A percentile compares a stretch with the other conserved stretches of the same genome.
phyloP scores from a whole-genome alignment of 192 early-diverging fungal genomes.

The Coemansia sp. region DNA sequence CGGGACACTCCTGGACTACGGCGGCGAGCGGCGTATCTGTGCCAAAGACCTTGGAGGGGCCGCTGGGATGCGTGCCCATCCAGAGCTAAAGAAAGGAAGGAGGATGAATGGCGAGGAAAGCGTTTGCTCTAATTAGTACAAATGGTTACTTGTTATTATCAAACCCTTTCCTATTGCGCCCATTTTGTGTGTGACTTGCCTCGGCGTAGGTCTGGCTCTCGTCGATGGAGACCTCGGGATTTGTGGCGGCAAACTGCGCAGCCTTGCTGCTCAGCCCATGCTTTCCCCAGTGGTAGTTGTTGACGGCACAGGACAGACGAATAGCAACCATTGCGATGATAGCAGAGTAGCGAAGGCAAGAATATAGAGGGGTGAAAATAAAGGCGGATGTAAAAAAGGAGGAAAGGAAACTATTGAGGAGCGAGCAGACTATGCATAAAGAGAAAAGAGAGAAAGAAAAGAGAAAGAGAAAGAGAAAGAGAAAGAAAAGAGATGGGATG shows the following conservation, averaged over 20 bases:
- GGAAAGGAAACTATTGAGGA: background rate
- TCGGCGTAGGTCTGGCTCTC: slow-evolving; percentile 80
- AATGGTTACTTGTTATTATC: background rate
- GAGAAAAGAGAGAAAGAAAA: background rate
- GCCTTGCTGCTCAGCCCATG: slow-evolving; percentile 76
- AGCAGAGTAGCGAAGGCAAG: too few species aligned
- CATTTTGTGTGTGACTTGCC: slow-evolving; percentile 29
- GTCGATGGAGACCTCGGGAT: slow-evolving; percentile 60
- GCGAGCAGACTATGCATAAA: background rate
- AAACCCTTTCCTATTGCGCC: background rate
- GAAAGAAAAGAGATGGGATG: too few species aligned
- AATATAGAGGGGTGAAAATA: background rate
- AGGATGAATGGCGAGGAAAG: background rate
- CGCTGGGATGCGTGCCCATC: slow-evolving; percentile 98
- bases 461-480: too few species aligned
- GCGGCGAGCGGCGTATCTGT: slow-evolving; percentile 46
- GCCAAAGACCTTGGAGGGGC: slow-evolving; percentile 62
- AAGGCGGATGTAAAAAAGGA: background rate
- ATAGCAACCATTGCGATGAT: slow-evolving; percentile 30
- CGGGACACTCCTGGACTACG: slow-evolving; percentile 57
- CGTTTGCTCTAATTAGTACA: background rate
- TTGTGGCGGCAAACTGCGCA: slow-evolving; percentile 72
- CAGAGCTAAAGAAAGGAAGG: slow-evolving; percentile 75
- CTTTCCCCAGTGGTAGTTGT: slow-evolving; percentile 98
- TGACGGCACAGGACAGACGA: slow-evolving; percentile 68